Evolutionary conservation across 2,329 filamentous ascomycete genomes (phyloP).

Genomic region (Neodidymelliopsis sp.): DNA sequence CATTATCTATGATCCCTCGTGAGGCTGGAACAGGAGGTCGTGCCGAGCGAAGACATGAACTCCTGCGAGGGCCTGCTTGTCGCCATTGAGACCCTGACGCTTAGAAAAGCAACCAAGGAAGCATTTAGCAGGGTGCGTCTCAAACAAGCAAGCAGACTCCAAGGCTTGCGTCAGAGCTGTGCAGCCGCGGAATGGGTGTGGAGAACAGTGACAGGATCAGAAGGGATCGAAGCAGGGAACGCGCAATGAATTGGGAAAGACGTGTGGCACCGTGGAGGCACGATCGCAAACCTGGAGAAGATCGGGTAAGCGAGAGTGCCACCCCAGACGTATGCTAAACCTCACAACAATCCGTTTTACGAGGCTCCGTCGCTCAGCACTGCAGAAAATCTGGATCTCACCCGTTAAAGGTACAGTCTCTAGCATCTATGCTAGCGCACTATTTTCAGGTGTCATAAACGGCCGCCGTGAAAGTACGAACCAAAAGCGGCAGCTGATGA

Average conservation of each 20-base stretch:
- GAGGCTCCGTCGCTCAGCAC: background rate
- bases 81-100: background rate
- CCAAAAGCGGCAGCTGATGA: conserved; percentile 10
- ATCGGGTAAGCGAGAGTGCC: conserved; percentile 26
- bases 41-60: conserved; percentile 1
- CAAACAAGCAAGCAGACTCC: conserved; percentile 3
- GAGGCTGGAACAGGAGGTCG: conserved; percentile 1
- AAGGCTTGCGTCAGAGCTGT: conserved; percentile 7
- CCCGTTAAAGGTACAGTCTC: background rate
- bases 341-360: conserved; percentile 3
- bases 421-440: conserved; percentile 5
- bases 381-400: background rate
- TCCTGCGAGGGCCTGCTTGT: background rate
- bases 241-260: conserved; percentile 5
- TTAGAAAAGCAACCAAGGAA: background rate
- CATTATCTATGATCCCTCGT: background rate
- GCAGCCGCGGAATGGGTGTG: conserved; percentile 14
- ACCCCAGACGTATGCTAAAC: conserved; percentile 16
- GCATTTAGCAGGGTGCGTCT: background rate
- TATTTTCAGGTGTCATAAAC: background rate
- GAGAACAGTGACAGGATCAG: conserved; percentile 1
- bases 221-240: conserved; percentile 19
- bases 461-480: conserved; percentile 8
- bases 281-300: conserved; percentile 16
- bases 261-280: background rate